These are phyloP conservation scores for Mycena albidolilacea DNA, from an alignment of 768 basidiomycete species.

Conservation along the genomic window DNA sequence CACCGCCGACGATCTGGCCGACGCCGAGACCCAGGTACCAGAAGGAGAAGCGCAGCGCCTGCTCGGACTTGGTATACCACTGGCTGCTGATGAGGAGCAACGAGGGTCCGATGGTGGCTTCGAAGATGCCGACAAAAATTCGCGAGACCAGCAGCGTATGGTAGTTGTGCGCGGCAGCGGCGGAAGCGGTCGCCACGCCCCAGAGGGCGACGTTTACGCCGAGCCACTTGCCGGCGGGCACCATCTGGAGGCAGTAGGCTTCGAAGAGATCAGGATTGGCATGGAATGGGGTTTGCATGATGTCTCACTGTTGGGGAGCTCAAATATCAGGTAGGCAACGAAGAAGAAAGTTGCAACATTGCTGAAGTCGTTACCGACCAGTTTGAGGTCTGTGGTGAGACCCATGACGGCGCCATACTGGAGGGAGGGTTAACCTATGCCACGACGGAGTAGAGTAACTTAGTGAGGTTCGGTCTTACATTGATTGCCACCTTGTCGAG, in stretches of 20 bases:
- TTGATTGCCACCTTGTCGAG: too few relatives aligned
- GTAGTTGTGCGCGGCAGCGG: slow-evolving; percentile 26
- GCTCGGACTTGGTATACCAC: slow-evolving; percentile 32
- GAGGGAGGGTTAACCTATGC: too few relatives aligned
- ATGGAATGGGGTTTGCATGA: not conserved
- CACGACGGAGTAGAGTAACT: too few relatives aligned
- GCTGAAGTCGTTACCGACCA: slow-evolving; percentile 30
- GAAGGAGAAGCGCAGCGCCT: slow-evolving; percentile 20
- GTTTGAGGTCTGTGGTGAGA: slow-evolving; percentile 24
- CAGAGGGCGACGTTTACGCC: slow-evolving; percentile 26
- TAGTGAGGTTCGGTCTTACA: too few relatives aligned
- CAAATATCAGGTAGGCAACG: slow-evolving; percentile 22
- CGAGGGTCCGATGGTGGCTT: slow-evolving; percentile 15
- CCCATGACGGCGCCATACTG: slow-evolving; percentile 33
- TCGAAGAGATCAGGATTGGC: not conserved
- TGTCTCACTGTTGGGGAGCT: slow-evolving; percentile 20
- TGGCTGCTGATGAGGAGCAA: not conserved
- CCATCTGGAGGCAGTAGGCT: slow-evolving; percentile 31
- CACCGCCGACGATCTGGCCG: slow-evolving; percentile 22
- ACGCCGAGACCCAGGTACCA: slow-evolving; percentile 30
- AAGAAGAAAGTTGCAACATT: slow-evolving; percentile 23
- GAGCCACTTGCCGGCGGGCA: slow-evolving; percentile 28
- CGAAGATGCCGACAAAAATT: slow-evolving; percentile 26
- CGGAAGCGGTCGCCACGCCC: slow-evolving; percentile 27
- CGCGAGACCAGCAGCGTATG: slow-evolving; percentile 23